These are phyloP conservation scores for Colletotrichum musae DNA, from an alignment of 2,329 filamentous ascomycete species.

Conservation along the genomic window DNA sequence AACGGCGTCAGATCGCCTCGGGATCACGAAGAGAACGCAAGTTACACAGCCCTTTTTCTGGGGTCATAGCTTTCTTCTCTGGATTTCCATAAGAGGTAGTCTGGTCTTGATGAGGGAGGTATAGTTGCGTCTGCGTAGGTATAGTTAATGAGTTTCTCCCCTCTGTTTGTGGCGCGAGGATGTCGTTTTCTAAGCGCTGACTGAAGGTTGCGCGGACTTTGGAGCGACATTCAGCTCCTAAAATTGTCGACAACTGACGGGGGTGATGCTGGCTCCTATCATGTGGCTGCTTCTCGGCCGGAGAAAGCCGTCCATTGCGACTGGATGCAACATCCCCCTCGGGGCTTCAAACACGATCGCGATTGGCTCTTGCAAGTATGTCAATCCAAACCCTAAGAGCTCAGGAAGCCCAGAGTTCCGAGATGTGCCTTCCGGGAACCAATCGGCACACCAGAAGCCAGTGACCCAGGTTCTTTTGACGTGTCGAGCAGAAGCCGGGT, in stretches of 20 bases:
- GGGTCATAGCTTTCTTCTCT: constrained; percentile 8
- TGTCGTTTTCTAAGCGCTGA: constrained; percentile 18
- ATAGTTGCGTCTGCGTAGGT: background rate
- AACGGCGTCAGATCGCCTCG: constrained; percentile 29
- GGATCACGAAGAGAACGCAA: constrained; percentile 17
- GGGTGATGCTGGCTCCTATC: background rate
- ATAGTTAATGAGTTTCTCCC: background rate
- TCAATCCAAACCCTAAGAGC: constrained; percentile 6
- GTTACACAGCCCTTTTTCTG: constrained; percentile 18
- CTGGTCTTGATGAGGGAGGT: no score
- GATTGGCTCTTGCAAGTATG: constrained; percentile 12
- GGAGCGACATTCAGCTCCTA: background rate
- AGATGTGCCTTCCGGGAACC: constrained; percentile 7
- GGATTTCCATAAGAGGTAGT: no score
- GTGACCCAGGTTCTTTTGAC: constrained; percentile 4
- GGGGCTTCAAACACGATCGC: background rate
- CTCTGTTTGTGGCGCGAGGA: constrained; percentile 8
- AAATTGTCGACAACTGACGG: background rate
- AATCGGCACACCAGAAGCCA: constrained; percentile 22
- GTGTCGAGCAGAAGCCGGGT: constrained; percentile 7
- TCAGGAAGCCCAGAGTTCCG: constrained; percentile 13
- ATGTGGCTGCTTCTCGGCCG: background rate
- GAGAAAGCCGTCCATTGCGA: background rate
- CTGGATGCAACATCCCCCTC: background rate
- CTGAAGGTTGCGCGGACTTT: constrained; percentile 1